These are phyloP conservation scores for Fusarium sp. DNA, from an alignment of 2,329 filamentous ascomycete genomes.

Conservation along the genomic window DNA sequence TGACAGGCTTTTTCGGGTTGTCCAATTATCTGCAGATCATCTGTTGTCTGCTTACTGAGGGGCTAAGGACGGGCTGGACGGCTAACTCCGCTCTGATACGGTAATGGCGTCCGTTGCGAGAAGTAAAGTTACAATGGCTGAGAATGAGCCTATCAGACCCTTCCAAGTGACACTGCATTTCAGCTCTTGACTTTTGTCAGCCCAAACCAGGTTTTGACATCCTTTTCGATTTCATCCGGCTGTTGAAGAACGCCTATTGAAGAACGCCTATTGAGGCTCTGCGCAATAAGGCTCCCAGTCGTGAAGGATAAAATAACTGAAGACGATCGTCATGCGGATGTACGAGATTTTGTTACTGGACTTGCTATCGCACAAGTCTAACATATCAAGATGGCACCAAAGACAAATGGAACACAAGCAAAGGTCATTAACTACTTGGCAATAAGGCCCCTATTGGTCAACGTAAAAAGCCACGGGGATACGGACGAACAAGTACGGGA, in stretches of 20 bases:
- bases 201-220: too few species aligned
- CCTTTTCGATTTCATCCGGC: too few species aligned
- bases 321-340: too few species aligned
- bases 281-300: not conserved
- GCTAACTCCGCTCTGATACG: too few species aligned
- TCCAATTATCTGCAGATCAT: not conserved
- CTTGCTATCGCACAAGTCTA: too few species aligned
- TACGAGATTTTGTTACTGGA: too few species aligned
- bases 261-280: not conserved
- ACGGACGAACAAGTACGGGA: not conserved
- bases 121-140: not conserved
- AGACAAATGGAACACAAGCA: not conserved
- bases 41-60: not conserved
- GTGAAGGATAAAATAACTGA: not conserved
- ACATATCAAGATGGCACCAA: not conserved
- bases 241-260: not conserved
- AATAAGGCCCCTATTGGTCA: not conserved
- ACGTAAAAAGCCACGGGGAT: not conserved
- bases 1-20: too few species aligned
- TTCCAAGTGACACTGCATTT: not conserved
- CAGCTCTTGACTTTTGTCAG: not conserved
- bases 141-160: not conserved
- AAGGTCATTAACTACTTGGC: not conserved
- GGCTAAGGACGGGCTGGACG: not conserved
- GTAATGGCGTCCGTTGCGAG: not conserved